Evolutionary conservation across 495 filamentous ascomycete genomes (phyloP).

Genomic region (Aspergillus affinis): DNA sequence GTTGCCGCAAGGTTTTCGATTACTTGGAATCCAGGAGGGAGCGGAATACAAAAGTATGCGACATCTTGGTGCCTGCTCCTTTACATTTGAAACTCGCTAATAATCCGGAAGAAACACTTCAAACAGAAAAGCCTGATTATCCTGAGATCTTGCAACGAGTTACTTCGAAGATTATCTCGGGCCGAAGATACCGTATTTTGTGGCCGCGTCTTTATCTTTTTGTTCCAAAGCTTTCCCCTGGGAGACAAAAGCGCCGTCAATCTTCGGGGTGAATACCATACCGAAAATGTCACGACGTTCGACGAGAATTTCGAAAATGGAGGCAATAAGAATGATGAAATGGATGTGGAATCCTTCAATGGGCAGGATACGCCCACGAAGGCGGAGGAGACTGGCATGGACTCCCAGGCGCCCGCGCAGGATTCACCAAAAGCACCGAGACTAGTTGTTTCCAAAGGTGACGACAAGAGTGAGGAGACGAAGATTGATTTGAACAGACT

Average conservation of each 20-base stretch:
- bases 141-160: conserved; percentile 89
- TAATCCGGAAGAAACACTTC: conserved; percentile 61
- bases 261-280: conserved; percentile 91
- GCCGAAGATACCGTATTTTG: conserved; percentile 97
- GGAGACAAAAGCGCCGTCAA: conserved; percentile 98
- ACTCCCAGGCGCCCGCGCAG: conserved; percentile 22
- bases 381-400: conserved; percentile 18
- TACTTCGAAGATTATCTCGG: conserved; percentile 84
- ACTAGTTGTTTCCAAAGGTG: conserved; percentile 51
- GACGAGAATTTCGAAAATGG: conserved; percentile 52
- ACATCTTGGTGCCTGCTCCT: not conserved
- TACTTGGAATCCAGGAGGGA: conserved; percentile 92
- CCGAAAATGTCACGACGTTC: conserved; percentile 89
- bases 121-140: conserved; percentile 84
- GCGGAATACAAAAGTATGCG: conserved; percentile 66
- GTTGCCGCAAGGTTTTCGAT: conserved; percentile 87
- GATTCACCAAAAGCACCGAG: conserved; percentile 41
- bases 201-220: conserved; percentile 93
- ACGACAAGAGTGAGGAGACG: conserved; percentile 41
- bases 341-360: conserved; percentile 51
- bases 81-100: conserved; percentile 16
- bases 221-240: conserved; percentile 94
- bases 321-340: conserved; percentile 46
- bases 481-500: conserved; percentile 65
- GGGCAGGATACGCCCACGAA: conserved; percentile 18